These are phyloP conservation scores for Trichoderma orchidacearum DNA, from an alignment of 495 filamentous ascomycete species.

Conservation along the genomic window DNA sequence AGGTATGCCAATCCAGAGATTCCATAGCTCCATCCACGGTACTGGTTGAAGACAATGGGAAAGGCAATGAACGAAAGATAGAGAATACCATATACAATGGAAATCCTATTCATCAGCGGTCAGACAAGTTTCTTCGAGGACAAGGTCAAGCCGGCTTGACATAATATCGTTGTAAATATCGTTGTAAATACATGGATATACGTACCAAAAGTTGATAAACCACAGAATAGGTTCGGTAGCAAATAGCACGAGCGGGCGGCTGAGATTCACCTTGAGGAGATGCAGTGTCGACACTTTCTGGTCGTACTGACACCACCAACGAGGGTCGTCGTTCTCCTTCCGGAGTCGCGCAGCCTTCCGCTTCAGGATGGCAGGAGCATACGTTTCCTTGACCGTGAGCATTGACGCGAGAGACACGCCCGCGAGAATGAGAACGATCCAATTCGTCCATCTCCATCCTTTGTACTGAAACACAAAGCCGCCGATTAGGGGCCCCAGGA, in stretches of 20 bases:
- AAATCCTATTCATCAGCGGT: constrained; percentile 25
- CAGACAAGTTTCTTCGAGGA: neutral
- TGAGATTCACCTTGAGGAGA: constrained; percentile 54
- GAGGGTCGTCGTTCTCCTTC: constrained; percentile 59
- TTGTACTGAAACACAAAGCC: constrained; percentile 65
- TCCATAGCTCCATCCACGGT: constrained; percentile 63
- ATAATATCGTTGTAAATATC: neutral
- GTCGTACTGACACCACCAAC: constrained; percentile 70
- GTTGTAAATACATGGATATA: neutral
- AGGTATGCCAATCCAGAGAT: constrained; percentile 64
- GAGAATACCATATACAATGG: constrained; percentile 51
- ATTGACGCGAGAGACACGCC: constrained; percentile 41
- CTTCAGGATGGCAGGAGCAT: constrained; percentile 59
- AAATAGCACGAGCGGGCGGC: constrained; percentile 63
- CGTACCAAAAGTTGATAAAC: constrained; percentile 61
- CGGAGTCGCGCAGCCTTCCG: constrained; percentile 52
- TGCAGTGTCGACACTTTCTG: constrained; percentile 32
- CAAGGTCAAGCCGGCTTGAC: neutral
- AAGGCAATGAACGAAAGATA: constrained; percentile 80
- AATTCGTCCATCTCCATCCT: constrained; percentile 83
- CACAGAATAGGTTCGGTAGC: constrained; percentile 76
- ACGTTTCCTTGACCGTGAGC: constrained; percentile 55
- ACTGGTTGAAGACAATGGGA: constrained; percentile 62
- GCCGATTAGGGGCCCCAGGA: constrained; percentile 51
- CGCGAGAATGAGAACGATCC: constrained; percentile 60